Evolutionary conservation across 805 yeast species (phyloP).

Genomic region (Sugiyamaella smithiae): DNA sequence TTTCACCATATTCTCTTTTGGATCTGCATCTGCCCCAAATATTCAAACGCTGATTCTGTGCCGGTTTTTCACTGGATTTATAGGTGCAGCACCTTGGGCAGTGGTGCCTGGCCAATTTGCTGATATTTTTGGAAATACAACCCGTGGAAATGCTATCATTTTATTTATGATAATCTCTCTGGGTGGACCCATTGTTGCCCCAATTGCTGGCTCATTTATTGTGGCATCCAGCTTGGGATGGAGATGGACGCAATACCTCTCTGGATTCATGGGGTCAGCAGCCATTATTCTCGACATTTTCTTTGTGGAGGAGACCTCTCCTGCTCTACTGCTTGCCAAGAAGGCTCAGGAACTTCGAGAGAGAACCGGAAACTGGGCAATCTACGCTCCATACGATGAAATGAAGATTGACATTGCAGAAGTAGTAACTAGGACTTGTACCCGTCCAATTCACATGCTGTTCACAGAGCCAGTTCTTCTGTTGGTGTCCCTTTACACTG

Average conservation of each 20-base stretch:
- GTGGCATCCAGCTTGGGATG: constrained; percentile 64
- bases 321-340: constrained; percentile 58
- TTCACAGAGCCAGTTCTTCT: constrained; percentile 67
- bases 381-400: constrained; percentile 71
- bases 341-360: constrained; percentile 63
- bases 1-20: constrained; percentile 57
- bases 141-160: constrained; percentile 69
- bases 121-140: constrained; percentile 61
- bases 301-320: constrained; percentile 62
- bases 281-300: constrained; percentile 40
- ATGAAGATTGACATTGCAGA: constrained; percentile 53
- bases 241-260: constrained; percentile 77
- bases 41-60: constrained; percentile 69
- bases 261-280: constrained; percentile 56
- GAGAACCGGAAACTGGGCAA: constrained; percentile 78
- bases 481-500: constrained; percentile 61
- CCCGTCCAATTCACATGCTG: constrained; percentile 67
- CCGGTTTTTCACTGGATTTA: constrained; percentile 71
- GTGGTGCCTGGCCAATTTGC: constrained; percentile 80
- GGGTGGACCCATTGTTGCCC: constrained; percentile 69
- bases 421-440: constrained; percentile 56
- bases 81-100: constrained; percentile 78
- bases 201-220: constrained; percentile 67
- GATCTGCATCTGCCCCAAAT: constrained; percentile 67
- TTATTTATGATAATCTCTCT: constrained; percentile 67